Evolutionary conservation across 2,329 filamentous ascomycete species (phyloP), one percentile per base, ranked within the genome.

Genomic region (Chaetoscypha palmicola): DNA sequence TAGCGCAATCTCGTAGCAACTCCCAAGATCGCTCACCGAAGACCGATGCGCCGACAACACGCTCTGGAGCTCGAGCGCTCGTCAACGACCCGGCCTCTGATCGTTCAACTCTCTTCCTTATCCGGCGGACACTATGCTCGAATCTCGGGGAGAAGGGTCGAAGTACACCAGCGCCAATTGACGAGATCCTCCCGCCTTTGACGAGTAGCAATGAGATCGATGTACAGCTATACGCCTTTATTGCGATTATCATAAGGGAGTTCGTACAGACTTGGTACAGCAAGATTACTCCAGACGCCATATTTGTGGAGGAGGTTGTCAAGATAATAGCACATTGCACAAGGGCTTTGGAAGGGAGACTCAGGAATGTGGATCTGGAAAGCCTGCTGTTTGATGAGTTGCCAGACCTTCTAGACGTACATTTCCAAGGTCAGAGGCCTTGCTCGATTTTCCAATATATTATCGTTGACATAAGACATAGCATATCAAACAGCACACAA

Each of bases 191-290:
- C 35, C 92, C 91, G 47, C 89, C 90, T 30, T 72, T 98, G 59
- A 97, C 91, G 38, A 95, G 89, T 68, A 89, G 88, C 40, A 94
- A 95, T 64, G 88, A 94, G 56, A 79, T 97, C 47, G 92, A 98
- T 64, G 69, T 94, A 45, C 86, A 98, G 66, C 75, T 98, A 3
- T 98, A 97, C 62, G 91, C 87, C 21, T 77, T 97, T 48, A 81
- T 98, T 48, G 86, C 92, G 41, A 84, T 97, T 47, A 80, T 97
- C 49, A 73, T 96, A 57, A 81, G 86, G 58, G 89, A 96, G 52
- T 95, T 89, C 62, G 85, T 98, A 28, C 83, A 92, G 63, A 81
- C 79, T 23, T 98, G 92, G 92, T 98, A 98, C 69, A 74, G 73
- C 52, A 91, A 83, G 64, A 92, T 98, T 63, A 96, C 91, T 1